Evolutionary conservation across 768 basidiomycete genomes (phyloP), one percentile per base, ranked within the genome.

Genomic region (Gloeostereum incarnatum): DNA sequence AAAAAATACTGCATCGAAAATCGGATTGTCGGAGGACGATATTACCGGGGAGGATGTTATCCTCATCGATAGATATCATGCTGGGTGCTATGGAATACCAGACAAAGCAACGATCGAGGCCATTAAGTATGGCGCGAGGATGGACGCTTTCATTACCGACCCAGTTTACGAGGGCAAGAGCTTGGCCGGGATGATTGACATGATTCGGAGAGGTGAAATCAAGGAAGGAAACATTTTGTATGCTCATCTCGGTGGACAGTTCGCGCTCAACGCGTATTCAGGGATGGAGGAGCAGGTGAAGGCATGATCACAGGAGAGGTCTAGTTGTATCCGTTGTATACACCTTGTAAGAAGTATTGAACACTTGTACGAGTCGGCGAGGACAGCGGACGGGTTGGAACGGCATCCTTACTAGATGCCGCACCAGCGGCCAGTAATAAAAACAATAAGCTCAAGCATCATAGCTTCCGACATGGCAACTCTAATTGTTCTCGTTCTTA

Each of bases 131-230:
- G 50, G 48, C 5, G 50, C 50, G 9, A 19, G 40, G 19, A 49
- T 50, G 49, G 52, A 53, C 9, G 52, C 50, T 21, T 51, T 53
- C 32, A 49, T 53, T 18, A 53, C 52, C 10, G 52, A 53, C 22
- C 52, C 50, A 14, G 50, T 53, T 4, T 53, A 53, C 21, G 50
- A 53, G 36, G 52, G 52, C 13, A 53, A 53, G 45, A 49, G 48
- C 29, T 30, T 53, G 16, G 50, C 50, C 17, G 52, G 50, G 23
- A 48, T 53, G 48, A 36, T 53, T 13, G 48, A 51, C 22, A 42
- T 53, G 48, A 36, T 49, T 7, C 31, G 34, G 27, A 43, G 24
- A 11, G 47, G 47, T 11, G 52, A 52, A 32, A 45, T 52, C 29
- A 10, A 18, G 1, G 36, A 16, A 1, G 45, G 45, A 13, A 48